phyloP scores from a whole-genome alignment of 106 monocot genomes.

The Allium fistulosum region DNA sequence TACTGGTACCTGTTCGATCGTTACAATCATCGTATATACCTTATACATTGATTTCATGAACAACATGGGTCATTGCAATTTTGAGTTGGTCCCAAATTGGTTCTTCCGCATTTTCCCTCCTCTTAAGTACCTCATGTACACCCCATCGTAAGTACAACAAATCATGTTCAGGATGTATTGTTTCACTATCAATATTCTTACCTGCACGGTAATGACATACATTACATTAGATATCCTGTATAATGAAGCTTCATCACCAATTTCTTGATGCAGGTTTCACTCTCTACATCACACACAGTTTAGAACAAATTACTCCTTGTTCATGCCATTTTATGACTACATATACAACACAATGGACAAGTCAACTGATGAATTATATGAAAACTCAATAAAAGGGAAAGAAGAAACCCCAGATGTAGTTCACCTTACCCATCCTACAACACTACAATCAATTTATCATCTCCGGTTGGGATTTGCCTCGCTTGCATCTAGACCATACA shows the following conservation, averaged over 20 bases:
- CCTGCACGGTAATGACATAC: too few relatives aligned
- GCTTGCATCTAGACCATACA: conserved; percentile 56
- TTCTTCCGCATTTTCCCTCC: conserved; percentile 53
- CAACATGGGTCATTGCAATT: conserved; percentile 86
- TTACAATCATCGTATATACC: conserved; percentile 15
- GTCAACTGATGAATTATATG: conserved; percentile 41
- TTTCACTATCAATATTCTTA: too few relatives aligned
- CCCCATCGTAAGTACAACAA: conserved; percentile 69
- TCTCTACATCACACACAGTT: conserved; percentile 85
- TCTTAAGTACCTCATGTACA: conserved; percentile 90
- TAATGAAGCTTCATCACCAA: background rate
- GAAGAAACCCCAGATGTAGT: conserved; percentile 51
- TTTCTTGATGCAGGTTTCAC: conserved; percentile 44
- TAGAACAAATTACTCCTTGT: conserved; percentile 71
- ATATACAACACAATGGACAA: conserved; percentile 56
- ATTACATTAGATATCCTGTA: background rate
- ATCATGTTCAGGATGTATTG: background rate
- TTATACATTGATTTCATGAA: conserved; percentile 77
- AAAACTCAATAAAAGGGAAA: conserved; percentile 27
- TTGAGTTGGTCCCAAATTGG: conserved; percentile 64
- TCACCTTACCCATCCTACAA: conserved; percentile 71
- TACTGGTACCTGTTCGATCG: conserved; percentile 29
- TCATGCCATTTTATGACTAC: conserved; percentile 88
- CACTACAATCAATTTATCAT: conserved; percentile 55
- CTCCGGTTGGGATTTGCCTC: conserved; percentile 57